Evolutionary conservation across 2,329 filamentous ascomycete genomes (phyloP), one percentile per base, ranked within the genome.

Genomic region (Drechslera avenae): DNA sequence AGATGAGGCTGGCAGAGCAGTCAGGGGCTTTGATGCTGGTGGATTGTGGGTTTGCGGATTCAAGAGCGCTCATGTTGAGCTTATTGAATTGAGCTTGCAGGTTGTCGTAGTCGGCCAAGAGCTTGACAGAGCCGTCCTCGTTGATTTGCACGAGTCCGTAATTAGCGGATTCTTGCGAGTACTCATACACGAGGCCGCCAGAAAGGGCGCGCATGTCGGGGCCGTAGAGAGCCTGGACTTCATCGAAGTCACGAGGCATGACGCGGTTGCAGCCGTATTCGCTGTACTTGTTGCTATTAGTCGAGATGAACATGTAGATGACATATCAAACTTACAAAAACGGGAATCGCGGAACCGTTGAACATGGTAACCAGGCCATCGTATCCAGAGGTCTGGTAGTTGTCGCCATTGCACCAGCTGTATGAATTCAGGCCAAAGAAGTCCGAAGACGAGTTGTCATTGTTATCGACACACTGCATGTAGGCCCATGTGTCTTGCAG

Each of bases 151-250:
- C 77, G 5, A 83, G 69, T 39, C 80, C 80, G 58, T 76, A 83
- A 61, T 81, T 72, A 70, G 87, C 86, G 34, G 76, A 74, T 69
- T 92, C 90, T 73, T 91, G 81, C 1, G 85, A 86, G 73, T 84
- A 93, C 74, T 94, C 88, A 78, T 93, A 94, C 37, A 93, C 88
- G 37, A 94, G 80, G 57, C 89, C 89, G 56, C 90, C 90, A 46
- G 85, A 87, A 67, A 93, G 85, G 49, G 84, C 78, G 14, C 78
- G 86, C 87, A 93, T 91, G 57, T 90, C 64, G 32, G 79, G 66
- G 49, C 88, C 82, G 73, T 93, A 93, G 59, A 94, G 85, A 55
- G 86, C 79, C 47, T 78, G 79, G 10, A 91, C 86, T 75, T 94
- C 90, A 59, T 88, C 87, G 76, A 91, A 94, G 63, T 85, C 75